Conservation (phyloP, 805 yeast genomes). For the Kodamaea leandrae region DNA sequence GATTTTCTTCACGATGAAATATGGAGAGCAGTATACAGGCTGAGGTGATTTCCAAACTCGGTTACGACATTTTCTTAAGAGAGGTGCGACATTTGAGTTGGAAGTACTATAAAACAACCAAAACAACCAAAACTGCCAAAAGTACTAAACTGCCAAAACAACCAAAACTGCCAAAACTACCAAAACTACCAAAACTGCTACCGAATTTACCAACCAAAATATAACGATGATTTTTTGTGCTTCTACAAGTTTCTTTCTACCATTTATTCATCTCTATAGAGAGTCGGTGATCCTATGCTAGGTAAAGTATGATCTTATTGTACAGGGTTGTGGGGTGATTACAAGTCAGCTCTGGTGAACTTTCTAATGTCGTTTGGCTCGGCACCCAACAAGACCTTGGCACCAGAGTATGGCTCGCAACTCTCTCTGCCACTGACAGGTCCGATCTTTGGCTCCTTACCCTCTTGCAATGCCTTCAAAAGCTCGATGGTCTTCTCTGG, state of each 20-base stretch:
- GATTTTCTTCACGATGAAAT: too few relatives aligned
- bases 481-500: slow-evolving; percentile 59
- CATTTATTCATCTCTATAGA: background rate
- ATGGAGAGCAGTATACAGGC: too few relatives aligned
- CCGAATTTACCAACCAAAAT: background rate
- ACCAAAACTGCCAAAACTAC: too few relatives aligned
- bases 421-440: slow-evolving; percentile 65
- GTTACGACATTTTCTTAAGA: too few relatives aligned
- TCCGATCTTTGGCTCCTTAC: slow-evolving; percentile 59
- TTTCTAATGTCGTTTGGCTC: slow-evolving; percentile 69
- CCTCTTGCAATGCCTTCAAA: slow-evolving; percentile 61
- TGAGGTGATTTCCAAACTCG: too few relatives aligned
- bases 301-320: slow-evolving; percentile 1
- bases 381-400: slow-evolving; percentile 54
- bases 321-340: slow-evolving; percentile 11
- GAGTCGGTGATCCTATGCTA: background rate
- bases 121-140: too few relatives aligned
- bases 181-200: too few relatives aligned
- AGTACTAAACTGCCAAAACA: too few relatives aligned
- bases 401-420: slow-evolving; percentile 77
- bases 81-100: too few relatives aligned
- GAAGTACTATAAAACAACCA: too few relatives aligned
- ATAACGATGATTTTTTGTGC: background rate
- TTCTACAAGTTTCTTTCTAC: background rate
- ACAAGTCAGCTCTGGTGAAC: slow-evolving; percentile 72